Evolutionary conservation across 495 filamentous ascomycete species (phyloP), one percentile per base, ranked within the genome.

Genomic region (Aspergillus incahuasiensis): DNA sequence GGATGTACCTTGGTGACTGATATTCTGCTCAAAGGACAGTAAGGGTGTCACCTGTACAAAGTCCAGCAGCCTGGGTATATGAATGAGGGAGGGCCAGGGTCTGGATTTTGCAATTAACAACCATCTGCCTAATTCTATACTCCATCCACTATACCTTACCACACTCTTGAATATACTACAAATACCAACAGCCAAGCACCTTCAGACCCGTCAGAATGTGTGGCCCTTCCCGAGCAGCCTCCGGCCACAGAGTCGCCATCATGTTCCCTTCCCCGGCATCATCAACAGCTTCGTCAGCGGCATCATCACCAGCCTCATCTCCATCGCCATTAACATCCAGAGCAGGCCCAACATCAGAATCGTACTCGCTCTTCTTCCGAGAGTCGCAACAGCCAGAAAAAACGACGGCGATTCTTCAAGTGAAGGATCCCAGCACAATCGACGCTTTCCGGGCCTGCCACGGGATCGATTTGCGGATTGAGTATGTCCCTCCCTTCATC

Each of bases 351-450:
- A 67, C 48, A 4, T 30, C 32, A 30, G 22, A 47, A 22, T 32
- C 45, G 18, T 74, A 72, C 56, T 65, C 66, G 5, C 62, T 75
- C 13, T 68, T 67, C 52, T 75, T 75, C 60, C 61, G 62, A 9
- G 58, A 73, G n/a, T 40, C 55, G 18, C 56, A 63, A 30, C 38
- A 50, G 21, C 34, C 43, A 16, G 50, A 21, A 2, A 60, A 48
- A 16, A 75, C 69, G 7, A 66, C 51, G 39, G 70, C 65, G 1
- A 55, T 67, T 28, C 68, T 75, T 25, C 68, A 61, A 6, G 63
- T 64, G n/a, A 40, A 65, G 16, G 68, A 72, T 15, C 15, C 54
- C 2, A 35, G 16, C 1, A 58, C 40, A 48, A 59, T 57, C 1
- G 25, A 55, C 28, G 18, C 54, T 2, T 59, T 64, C 13, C 45